Conservation (phyloP, 1,284 basidiomycete genomes). For the Ganoderma sinense region DNA sequence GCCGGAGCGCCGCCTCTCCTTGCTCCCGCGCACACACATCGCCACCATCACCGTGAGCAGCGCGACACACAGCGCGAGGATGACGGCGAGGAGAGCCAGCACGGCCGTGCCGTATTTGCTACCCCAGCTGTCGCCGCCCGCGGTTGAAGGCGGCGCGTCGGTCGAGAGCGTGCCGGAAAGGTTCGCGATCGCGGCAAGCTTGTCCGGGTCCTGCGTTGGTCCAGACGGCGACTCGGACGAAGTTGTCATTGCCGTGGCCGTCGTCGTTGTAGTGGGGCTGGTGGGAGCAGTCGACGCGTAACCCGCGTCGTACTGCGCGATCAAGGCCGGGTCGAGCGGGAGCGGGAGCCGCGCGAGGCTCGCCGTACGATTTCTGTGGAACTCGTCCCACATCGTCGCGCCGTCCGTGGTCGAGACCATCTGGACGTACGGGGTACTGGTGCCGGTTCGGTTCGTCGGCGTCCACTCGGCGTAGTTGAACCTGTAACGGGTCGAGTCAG, state of each 20-base stretch:
- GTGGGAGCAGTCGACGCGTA: too few species aligned
- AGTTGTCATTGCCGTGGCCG: too few species aligned
- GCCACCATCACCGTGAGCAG: conserved; percentile 10
- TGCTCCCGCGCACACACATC: conserved; percentile 13
- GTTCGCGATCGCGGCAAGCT: too few species aligned
- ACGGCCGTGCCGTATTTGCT: conserved; percentile 13
- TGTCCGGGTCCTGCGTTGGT: too few species aligned
- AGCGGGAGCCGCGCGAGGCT: conserved; percentile 24
- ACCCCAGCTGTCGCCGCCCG: conserved; percentile 4
- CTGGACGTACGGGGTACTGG: conserved; percentile 43
- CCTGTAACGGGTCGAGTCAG: too few species aligned
- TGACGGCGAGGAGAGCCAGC: conserved; percentile 16
- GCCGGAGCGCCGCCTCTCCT: conserved; percentile 7
- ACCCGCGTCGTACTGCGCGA: conserved; percentile 15
- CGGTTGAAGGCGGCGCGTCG: background rate
- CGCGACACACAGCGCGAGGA: conserved; percentile 10
- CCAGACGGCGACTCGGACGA: too few species aligned
- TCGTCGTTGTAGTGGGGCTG: too few species aligned
- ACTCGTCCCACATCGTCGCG: conserved; percentile 30
- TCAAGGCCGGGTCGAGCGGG: conserved; percentile 19
- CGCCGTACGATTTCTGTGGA: conserved; percentile 28
- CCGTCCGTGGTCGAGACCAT: conserved; percentile 36
- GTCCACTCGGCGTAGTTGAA: too few species aligned
- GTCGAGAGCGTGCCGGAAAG: background rate
- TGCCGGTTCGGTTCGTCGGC: too few species aligned